A percentile compares a stretch with the other conserved stretches of the same genome.
Conservation (phyloP, 208 protist genomes). For the Spongospora subterranea region DNA sequence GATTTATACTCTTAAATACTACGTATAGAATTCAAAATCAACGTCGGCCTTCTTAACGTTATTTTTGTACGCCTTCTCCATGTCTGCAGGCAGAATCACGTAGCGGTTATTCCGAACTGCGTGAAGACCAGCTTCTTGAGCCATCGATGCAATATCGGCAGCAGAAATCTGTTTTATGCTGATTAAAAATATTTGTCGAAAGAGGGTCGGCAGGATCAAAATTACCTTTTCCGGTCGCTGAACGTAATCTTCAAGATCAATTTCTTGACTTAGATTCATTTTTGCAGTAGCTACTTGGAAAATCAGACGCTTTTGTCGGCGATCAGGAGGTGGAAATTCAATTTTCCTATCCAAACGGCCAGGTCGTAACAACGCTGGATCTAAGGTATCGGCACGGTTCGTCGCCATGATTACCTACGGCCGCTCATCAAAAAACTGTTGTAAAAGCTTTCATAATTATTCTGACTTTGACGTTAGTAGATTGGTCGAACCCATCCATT, state of each 20-base stretch:
- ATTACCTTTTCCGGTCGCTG: constrained; percentile 86
- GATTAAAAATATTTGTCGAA: not conserved
- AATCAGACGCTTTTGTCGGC: constrained; percentile 98
- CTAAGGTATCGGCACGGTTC: constrained; percentile 98
- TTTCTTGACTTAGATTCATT: constrained; percentile 95
- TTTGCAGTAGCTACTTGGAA: constrained; percentile 97
- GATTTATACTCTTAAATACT: no score
- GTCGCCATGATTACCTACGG: constrained; percentile 96
- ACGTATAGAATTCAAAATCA: constrained; percentile 57
- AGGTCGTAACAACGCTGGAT: constrained; percentile 97
- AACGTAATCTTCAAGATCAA: constrained; percentile 92
- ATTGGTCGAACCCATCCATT: constrained; percentile 99
- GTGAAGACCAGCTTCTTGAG: constrained; percentile 96
- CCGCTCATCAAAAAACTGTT: constrained; percentile 86
- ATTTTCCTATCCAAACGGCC: constrained; percentile 94
- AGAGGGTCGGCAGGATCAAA: not conserved
- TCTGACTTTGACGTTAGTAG: constrained; percentile 94
- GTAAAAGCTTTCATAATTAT: constrained; percentile 62
- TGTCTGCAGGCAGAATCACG: constrained; percentile 97
- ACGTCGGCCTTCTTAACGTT: constrained; percentile 63
- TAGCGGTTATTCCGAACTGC: constrained; percentile 99
- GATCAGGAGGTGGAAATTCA: constrained; percentile 97
- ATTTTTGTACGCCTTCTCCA: constrained; percentile 96
- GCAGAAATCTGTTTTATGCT: constrained; percentile 73
- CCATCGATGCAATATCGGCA: constrained; percentile 98